Evolutionary conservation across 331 rosid species (phyloP), one percentile per base, ranked within the genome.

Genomic region (Quercus lobata): DNA sequence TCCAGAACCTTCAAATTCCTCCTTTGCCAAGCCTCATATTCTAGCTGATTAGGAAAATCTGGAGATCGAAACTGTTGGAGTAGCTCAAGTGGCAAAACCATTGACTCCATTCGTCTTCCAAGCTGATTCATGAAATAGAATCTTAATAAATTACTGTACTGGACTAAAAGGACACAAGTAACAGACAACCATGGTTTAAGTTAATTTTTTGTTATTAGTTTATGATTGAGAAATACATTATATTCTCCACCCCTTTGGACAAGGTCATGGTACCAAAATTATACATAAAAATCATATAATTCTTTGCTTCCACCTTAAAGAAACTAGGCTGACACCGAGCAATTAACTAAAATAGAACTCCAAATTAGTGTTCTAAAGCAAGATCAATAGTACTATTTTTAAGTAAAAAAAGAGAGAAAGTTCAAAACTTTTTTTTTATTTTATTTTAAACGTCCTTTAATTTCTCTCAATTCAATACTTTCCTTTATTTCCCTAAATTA

Each of bases 31-130:
- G 86, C 93, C 68, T 90, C 90, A 49, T 88, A 89, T 71, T 96
- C 98, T 78, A 86, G 97, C 72, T 83, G 90, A 80, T 81, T 90
- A 27, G 93, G 88, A 86, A 96, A 91, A 82, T 96, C 99, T 44
- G 90, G 79, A 72, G 84, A 74, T 84, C 86, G 90, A 62, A 93
- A 92, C 93, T 93, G 91, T 85, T 93, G 99, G 27, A 96, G 78
- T n/a, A 96, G 90, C 86, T 96, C 99, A 61, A 96, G 89, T 11
- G 99, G 99, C 69, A 96, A 92, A 58, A 96, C 98, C 80, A 93
- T 92, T 0, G 92, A 90, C 75, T 96, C 99, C 77, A 93, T 90
- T 87, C 97, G 92, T 85, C 90, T 89, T 80, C 98, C 97, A 55
- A 92, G 93, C 98, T 94, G 83, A 71, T 77, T 76, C 82, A 84